A percentile compares a stretch with the other conserved stretches of the same genome.
Conservation (phyloP, 148 eudicot species). For the Fagopyrum esculentum region DNA sequence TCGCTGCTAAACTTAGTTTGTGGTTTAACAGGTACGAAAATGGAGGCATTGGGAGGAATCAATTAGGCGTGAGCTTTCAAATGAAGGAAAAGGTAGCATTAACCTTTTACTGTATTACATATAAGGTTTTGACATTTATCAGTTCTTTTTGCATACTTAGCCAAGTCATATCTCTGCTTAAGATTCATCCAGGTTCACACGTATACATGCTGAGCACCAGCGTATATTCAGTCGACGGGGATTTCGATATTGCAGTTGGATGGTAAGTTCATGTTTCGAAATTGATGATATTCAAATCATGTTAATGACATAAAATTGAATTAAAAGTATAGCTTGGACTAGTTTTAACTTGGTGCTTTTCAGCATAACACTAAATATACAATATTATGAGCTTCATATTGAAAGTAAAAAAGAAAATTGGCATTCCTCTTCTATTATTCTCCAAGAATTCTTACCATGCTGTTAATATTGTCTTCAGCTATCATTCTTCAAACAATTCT, state of each 20-base stretch:
- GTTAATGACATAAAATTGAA: neutral
- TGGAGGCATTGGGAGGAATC: constrained; percentile 93
- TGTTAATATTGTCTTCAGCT: constrained; percentile 30
- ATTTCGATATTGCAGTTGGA: constrained; percentile 34
- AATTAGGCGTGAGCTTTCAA: constrained; percentile 31
- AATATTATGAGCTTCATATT: neutral
- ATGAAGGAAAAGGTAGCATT: constrained; percentile 21
- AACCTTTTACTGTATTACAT: neutral
- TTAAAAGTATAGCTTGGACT: neutral
- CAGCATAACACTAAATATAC: neutral
- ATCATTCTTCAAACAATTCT: constrained; percentile 86
- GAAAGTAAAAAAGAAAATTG: neutral
- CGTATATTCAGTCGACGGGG: constrained; percentile 33
- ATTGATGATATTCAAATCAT: neutral
- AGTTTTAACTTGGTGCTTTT: neutral
- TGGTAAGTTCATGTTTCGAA: constrained; percentile 41
- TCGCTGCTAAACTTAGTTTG: neutral
- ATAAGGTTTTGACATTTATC: neutral
- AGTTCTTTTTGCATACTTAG: neutral
- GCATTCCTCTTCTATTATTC: neutral
- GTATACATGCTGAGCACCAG: constrained; percentile 29
- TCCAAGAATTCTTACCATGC: neutral
- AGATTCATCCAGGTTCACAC: constrained; percentile 19
- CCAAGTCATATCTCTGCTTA: neutral
- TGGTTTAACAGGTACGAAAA: constrained; percentile 41